Evolutionary conservation across 2,329 filamentous ascomycete genomes (phyloP).

Genomic region (Samsoniella hepiali): DNA sequence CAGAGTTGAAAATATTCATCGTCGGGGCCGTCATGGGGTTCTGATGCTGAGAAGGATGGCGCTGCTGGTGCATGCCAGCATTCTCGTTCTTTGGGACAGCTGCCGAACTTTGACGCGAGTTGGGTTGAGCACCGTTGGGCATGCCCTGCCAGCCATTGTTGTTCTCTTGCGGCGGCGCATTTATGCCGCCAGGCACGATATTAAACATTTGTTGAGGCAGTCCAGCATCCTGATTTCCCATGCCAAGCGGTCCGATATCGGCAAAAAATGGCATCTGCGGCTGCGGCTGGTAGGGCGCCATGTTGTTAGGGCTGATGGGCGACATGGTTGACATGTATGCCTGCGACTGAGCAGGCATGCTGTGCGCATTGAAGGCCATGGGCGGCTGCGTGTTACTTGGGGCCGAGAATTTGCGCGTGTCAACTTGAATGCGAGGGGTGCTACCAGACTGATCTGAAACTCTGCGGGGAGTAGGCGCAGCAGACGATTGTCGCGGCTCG

Average conservation of each 20-base stretch:
- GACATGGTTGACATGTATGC: slow-evolving; percentile 46
- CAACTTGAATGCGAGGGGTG: slow-evolving; percentile 33
- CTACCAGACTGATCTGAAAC: slow-evolving; percentile 14
- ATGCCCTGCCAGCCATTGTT: slow-evolving; percentile 42
- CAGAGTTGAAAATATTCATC: slow-evolving; percentile 28
- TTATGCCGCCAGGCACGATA: slow-evolving; percentile 44
- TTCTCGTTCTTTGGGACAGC: neutral
- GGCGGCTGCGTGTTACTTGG: slow-evolving; percentile 23
- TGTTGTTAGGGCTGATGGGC: slow-evolving; percentile 50
- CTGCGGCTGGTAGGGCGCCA: slow-evolving; percentile 38
- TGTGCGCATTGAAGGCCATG: slow-evolving; percentile 39
- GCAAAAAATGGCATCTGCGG: slow-evolving; percentile 42
- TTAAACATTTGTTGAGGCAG: slow-evolving; percentile 68
- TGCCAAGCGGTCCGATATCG: slow-evolving; percentile 51
- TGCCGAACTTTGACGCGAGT: slow-evolving; percentile 22
- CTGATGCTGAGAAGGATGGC: slow-evolving; percentile 8
- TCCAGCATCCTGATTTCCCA: slow-evolving; percentile 46
- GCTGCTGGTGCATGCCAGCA: neutral
- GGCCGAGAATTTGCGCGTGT: slow-evolving; percentile 40
- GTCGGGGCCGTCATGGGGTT: slow-evolving; percentile 15
- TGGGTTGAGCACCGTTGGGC: slow-evolving; percentile 30
- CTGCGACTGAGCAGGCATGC: slow-evolving; percentile 39
- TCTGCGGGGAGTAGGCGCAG: slow-evolving; percentile 1
- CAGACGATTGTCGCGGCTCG: slow-evolving; percentile 1
- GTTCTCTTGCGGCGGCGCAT: slow-evolving; percentile 31